Base-by-base conservation (phyloP, 1,139 yeast species). In the Kurtzmaniella quercitrusa region DNA sequence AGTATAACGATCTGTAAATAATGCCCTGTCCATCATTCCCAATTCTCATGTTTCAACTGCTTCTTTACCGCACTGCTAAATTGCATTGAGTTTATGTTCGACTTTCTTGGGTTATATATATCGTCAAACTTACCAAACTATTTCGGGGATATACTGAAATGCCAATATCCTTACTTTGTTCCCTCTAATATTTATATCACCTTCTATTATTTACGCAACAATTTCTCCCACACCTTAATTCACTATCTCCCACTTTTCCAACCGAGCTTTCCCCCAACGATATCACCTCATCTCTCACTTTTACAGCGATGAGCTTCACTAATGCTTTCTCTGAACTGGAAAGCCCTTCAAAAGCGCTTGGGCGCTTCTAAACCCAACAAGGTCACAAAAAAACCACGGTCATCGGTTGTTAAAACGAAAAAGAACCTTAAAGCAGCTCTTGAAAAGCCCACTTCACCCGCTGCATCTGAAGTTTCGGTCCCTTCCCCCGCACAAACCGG, bases 301-400 rank as follows among this genome's bases (percentile, higher is more conserved):
- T 26, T 26, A 11, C 30, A 12, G 30, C 30, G 30, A 26, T 26
- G 30, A 26, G 30, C 30, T 26, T n/a, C 20, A 17, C 11, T n/a
- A 33, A 34, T 34, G 37, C 26, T 19, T 34, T 64, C 71, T 14
- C 68, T 59, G 64, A 68, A 67, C 47, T 67, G 73, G 74, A 57
- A 58, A 45, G 58, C 55, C 37, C 56, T 66, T 12, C 61, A 57
- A 50, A 52, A 60, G 30, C 30, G 30, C n/a, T 9, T 26, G 12
- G 30, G 30, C n/a, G n/a, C 14, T 9, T 9, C 30, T 3, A 26
- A 38, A 36, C 20, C 36, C 15, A 42, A 37, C 16, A 16, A 14
- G 18, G 33, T n/a, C 4, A 30, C 21, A 9, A 43, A 38, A 36
- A 36, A 41, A 42, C 19, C 32, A 15, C 35, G 20, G 33, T 9